Evolutionary conservation across 1,284 basidiomycete species (phyloP), one percentile per base, ranked within the genome.

Genomic region (Cerrena zonata): DNA sequence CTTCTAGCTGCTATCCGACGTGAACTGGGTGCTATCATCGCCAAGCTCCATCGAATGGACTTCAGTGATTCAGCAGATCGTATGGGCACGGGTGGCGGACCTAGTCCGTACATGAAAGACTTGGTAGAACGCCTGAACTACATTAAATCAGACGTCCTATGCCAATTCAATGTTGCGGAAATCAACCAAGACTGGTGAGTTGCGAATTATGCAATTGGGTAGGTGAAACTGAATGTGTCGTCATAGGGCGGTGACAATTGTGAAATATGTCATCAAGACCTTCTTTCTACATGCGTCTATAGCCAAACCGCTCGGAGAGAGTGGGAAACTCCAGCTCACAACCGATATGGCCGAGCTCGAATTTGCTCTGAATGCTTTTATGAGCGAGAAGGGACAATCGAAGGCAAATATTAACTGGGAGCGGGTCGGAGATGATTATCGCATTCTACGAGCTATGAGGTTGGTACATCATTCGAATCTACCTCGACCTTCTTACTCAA

Each of bases 261-360:
- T 84, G 53, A 83, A 82, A 58, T 85, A 85, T 64, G 81, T 88
- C 24, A 84, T 95, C 45, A 78, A 79, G 56, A 86, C 82, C 1
- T 98, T 97, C 68, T 80, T 97, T 7, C 67, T 96, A 45, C 91
- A 98, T 62, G 86, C 89, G 11, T 92, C 90, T 15, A 90, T 97
- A 49, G 86, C 87, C 11, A 83, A 84, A 57, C 92, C 92, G 0
- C 75, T 96, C 3, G 86, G 89, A 12, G 94, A 98, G 70, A 80
- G 79, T 53, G 90, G 92, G 2, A 94, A 94, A 63, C 76, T 98
- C 30, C 91, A 94, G 67, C 75, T 98, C 53, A 91, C 92, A 49
- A 89, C 84, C 48, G 94, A 98, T 65, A 94, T 96, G 91, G 89
- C 94, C 0, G 90, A 94, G 65, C 77, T 98, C 48, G 95, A 98